phyloP scores from a whole-genome alignment of 202 grass and related monocot species.

The Musa balbisiana region DNA sequence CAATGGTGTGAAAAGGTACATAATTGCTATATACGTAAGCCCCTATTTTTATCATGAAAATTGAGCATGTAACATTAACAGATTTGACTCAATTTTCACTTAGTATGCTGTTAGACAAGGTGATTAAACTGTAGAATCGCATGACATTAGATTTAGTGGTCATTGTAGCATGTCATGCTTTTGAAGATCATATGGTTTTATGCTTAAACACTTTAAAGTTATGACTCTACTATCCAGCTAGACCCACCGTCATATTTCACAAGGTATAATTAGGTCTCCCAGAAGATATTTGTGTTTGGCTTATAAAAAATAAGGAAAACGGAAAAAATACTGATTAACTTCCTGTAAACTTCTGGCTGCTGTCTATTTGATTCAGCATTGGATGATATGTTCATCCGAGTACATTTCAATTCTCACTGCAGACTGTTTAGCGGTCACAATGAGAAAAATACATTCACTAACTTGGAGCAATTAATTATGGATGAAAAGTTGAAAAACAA shows the following conservation, averaged over 20 bases:
- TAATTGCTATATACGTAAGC: background rate
- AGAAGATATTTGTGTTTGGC: background rate
- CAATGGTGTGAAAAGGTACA: conserved; percentile 69
- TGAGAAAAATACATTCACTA: background rate
- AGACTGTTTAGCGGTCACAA: background rate
- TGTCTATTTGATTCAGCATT: background rate
- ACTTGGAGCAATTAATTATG: background rate
- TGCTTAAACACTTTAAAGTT: background rate
- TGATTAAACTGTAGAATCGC: background rate
- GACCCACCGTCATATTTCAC: background rate
- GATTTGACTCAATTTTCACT: background rate
- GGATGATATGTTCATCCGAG: background rate
- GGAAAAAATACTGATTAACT: background rate
- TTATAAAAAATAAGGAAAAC: background rate
- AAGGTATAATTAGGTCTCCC: background rate
- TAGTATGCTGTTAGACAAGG: background rate
- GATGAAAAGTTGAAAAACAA: background rate
- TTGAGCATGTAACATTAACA: background rate
- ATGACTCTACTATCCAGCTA: background rate
- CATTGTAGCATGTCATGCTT: background rate
- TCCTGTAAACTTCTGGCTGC: background rate
- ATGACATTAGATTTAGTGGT: background rate
- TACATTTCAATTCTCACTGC: background rate
- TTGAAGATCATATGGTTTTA: background rate
- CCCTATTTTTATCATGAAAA: background rate